Base-by-base conservation (phyloP, 768 basidiomycete species). In the Naganishia vishniacii region DNA sequence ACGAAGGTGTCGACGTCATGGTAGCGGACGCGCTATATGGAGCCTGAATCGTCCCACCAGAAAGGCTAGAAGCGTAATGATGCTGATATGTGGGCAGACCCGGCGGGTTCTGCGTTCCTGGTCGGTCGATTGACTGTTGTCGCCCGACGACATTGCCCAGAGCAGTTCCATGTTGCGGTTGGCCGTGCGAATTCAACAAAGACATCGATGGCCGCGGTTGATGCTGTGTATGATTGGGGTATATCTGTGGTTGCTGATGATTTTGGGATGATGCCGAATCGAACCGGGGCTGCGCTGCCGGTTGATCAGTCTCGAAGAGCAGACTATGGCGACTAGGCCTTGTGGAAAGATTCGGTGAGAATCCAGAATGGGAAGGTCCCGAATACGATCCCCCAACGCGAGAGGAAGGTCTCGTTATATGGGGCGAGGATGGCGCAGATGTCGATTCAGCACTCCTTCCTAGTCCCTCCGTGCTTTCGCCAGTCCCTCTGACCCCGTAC, bases 361-460 rank as follows among this genome's bases (percentile, higher is more conserved):
- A 18, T 12, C 53, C 53, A 8, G 53, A n/a, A 12, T 23, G 23
- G 15, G 53, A 25, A 4, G 32, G 18, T 32, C 49, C 49, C 31
- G 49, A 34, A 34, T 31, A 18, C n/a, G 53, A 37, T 56, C 53
- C 53, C 23, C 53, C 53, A 15, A 56, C 37, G n/a, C 53, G 53
- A 37, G 53, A 13, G 9, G 53, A 20, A 2, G n/a, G 53, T 56
- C 53, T 56, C 26, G 34, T 34, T 5, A 56, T 11, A 25, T 56
- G 31, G 20, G 53, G 53, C 20, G 53, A 56, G 4, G 53, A 56
- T 9, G 53, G 53, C 12, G 53, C 53, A 8, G 53, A 56, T 2
- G 53, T 34, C 13, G 32, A 37, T 18, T 56, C 53, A 20, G 34
- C 37, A 6, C 12, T 56, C 37, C 32, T 25, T 2, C 23, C 53